Evolutionary conservation across 176 grass and related monocot species (phyloP).

Genomic region (Lolium rigidum): DNA sequence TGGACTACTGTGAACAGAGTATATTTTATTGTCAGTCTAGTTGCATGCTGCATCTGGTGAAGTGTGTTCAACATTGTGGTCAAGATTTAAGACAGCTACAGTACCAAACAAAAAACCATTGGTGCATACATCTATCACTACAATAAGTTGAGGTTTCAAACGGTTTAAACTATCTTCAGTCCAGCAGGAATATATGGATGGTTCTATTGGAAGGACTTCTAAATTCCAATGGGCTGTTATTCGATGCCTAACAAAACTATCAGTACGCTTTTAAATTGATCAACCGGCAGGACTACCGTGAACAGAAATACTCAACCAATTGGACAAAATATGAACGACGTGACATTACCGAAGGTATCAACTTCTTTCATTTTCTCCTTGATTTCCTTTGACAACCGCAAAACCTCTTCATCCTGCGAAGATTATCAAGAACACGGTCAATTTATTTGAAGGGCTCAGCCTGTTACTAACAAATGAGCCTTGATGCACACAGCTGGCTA

Average conservation of each 20-base stretch:
- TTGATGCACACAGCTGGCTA: neutral
- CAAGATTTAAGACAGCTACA: neutral
- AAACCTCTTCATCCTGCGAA: slow-evolving; percentile 73
- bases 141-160: neutral
- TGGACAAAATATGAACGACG: slow-evolving; percentile 1
- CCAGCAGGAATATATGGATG: neutral
- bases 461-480: neutral
- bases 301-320: neutral
- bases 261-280: neutral
- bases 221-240: too few species aligned
- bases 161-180: neutral
- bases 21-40: neutral
- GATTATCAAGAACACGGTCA: neutral
- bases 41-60: slow-evolving; percentile 18
- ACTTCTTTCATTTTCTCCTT: slow-evolving; percentile 89
- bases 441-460: slow-evolving; percentile 9
- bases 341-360: slow-evolving; percentile 76
- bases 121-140: neutral
- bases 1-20: neutral
- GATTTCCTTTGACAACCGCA: slow-evolving; percentile 84
- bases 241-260: neutral
- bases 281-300: neutral
- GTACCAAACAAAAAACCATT: neutral
- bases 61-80: neutral
- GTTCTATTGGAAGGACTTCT: neutral